These are phyloP conservation scores for Basipetospora chlamydospora DNA, from an alignment of 2,329 filamentous ascomycete species.

Conservation along the genomic window DNA sequence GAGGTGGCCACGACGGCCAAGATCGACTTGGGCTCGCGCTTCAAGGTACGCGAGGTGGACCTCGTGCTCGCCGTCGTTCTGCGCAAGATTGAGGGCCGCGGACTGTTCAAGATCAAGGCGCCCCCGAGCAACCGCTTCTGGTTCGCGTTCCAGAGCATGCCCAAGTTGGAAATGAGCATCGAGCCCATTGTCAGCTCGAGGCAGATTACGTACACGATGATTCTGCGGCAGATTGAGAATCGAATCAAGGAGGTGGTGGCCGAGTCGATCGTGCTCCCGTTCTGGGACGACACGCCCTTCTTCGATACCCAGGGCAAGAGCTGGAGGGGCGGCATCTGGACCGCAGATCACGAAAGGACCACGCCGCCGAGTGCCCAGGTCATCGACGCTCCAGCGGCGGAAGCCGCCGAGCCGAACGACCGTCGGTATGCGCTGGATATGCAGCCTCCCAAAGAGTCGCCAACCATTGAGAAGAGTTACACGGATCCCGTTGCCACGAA, in stretches of 20 bases:
- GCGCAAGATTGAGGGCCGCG: slow-evolving; percentile 72
- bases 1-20: slow-evolving; percentile 88
- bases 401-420: slow-evolving; percentile 33
- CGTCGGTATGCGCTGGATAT: slow-evolving; percentile 22
- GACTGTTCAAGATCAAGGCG: slow-evolving; percentile 78
- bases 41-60: slow-evolving; percentile 83
- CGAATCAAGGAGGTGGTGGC: slow-evolving; percentile 86
- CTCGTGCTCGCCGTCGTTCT: slow-evolving; percentile 75
- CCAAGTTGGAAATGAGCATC: slow-evolving; percentile 85
- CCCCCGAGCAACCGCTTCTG: slow-evolving; percentile 93
- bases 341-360: slow-evolving; percentile 30
- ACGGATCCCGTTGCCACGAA: slow-evolving; percentile 29
- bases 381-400: slow-evolving; percentile 14
- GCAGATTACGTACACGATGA: slow-evolving; percentile 88
- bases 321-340: slow-evolving; percentile 76
- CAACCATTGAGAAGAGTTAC: slow-evolving; percentile 39
- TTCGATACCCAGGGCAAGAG: slow-evolving; percentile 63
- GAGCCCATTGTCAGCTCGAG: slow-evolving; percentile 90
- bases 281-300: slow-evolving; percentile 95
- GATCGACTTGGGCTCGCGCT: slow-evolving; percentile 75
- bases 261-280: slow-evolving; percentile 80
- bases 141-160: slow-evolving; percentile 88
- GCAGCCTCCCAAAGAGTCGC: slow-evolving; percentile 5
- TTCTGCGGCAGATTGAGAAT: slow-evolving; percentile 86
- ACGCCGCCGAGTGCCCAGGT: background rate